Percentiles rank a stretch among this genome's conserved stretches.
Conservation (phyloP, 2,329 filamentous ascomycete species). For the Colletotrichum brevisporum region DNA sequence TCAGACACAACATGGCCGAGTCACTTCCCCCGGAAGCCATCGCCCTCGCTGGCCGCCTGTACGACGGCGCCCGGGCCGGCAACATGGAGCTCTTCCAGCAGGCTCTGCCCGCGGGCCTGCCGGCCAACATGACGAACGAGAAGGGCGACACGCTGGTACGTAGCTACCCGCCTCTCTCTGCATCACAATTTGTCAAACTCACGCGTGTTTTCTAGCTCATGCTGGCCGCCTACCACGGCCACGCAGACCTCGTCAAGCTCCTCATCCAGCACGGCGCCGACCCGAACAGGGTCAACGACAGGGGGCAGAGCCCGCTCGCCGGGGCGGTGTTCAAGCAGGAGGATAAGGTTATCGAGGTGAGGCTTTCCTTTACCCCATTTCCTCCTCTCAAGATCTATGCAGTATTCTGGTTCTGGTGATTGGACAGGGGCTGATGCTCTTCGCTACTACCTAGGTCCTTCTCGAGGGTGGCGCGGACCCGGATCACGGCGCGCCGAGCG, state of each 20-base stretch:
- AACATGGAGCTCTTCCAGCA: conserved; percentile 70
- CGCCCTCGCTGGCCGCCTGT: conserved; percentile 76
- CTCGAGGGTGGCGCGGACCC: conserved; percentile 69
- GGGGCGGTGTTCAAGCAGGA: conserved; percentile 82
- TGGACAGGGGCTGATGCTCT: too few species aligned
- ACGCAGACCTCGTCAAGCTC: conserved; percentile 71
- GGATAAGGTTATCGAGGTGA: conserved; percentile 72
- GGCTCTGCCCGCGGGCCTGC: conserved; percentile 75
- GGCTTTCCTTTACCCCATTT: conserved; percentile 19
- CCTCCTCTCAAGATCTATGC: too few species aligned
- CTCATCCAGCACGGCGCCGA: conserved; percentile 75
- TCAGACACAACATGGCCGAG: conserved; percentile 13
- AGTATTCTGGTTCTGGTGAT: too few species aligned
- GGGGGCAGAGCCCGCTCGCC: conserved; percentile 77
- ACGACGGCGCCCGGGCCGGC: conserved; percentile 75
- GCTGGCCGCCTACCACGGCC: conserved; percentile 80
- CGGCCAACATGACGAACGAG: conserved; percentile 79
- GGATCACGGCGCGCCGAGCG: conserved; percentile 64
- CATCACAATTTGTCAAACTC: too few species aligned
- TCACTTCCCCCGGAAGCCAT: conserved; percentile 74
- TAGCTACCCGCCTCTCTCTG: not conserved
- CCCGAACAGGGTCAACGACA: conserved; percentile 76
- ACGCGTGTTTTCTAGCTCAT: conserved; percentile 66
- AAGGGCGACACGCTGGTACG: conserved; percentile 79
- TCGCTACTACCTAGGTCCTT: conserved; percentile 45